phyloP scores from a whole-genome alignment of 2,329 filamentous ascomycete genomes.

The Penicillium sp. region DNA sequence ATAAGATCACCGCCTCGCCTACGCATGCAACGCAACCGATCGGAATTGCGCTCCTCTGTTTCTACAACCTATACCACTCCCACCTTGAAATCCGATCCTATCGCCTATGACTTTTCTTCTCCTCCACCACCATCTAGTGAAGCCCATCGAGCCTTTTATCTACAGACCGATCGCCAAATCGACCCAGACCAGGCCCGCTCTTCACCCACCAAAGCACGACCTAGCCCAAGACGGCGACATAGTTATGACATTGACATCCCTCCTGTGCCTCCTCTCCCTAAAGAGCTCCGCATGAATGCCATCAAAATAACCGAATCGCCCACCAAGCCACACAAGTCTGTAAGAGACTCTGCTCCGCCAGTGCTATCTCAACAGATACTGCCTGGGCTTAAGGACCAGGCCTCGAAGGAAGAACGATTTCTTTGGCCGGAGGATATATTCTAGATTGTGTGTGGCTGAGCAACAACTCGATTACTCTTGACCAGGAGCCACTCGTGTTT shows the following conservation, averaged over 20 bases:
- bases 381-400: slow-evolving; percentile 5
- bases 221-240: slow-evolving; percentile 12
- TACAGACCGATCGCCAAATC: slow-evolving; percentile 24
- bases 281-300: slow-evolving; percentile 30
- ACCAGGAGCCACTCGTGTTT: not conserved
- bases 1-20: slow-evolving; percentile 17
- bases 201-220: slow-evolving; percentile 18
- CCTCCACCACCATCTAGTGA: slow-evolving; percentile 8
- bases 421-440: slow-evolving; percentile 48
- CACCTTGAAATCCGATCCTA: slow-evolving; percentile 1
- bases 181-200: slow-evolving; percentile 20
- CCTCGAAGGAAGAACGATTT: slow-evolving; percentile 29
- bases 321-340: slow-evolving; percentile 18
- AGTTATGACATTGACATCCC: slow-evolving; percentile 35
- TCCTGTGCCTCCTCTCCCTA: slow-evolving; percentile 42
- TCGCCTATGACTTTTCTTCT: slow-evolving; percentile 12
- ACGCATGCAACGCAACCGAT: slow-evolving; percentile 24
- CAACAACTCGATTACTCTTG: not conserved
- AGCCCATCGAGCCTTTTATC: slow-evolving; percentile 15
- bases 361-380: slow-evolving; percentile 4
- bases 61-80: slow-evolving; percentile 5
- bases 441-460: slow-evolving; percentile 14
- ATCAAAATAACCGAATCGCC: slow-evolving; percentile 29
- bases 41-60: slow-evolving; percentile 20
- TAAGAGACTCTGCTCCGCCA: not conserved